A percentile compares a stretch with the other conserved stretches of the same genome.
phyloP scores from a whole-genome alignment of 441 rosid species.

The Gossypium gossypioides region DNA sequence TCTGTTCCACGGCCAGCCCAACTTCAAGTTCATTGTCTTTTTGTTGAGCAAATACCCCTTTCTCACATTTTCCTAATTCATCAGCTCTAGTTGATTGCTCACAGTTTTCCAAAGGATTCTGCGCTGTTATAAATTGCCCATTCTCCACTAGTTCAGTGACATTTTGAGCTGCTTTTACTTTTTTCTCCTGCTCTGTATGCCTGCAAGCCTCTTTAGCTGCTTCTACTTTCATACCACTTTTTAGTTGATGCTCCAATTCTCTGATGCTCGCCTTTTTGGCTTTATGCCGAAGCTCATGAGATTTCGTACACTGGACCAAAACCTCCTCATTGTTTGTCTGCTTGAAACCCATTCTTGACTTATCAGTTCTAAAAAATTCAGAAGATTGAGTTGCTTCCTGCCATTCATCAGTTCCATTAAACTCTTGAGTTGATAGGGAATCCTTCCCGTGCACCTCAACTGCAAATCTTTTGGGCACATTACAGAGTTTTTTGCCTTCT shows the following conservation, averaged over 20 bases:
- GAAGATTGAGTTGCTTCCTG: constrained; percentile 61
- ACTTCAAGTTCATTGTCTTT: constrained; percentile 23
- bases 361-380: constrained; percentile 51
- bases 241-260: constrained; percentile 27
- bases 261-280: constrained; percentile 25
- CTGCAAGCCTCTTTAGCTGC: constrained; percentile 19
- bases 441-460: constrained; percentile 36
- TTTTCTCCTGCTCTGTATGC: constrained; percentile 18
- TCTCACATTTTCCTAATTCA: constrained; percentile 25
- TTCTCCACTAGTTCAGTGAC: constrained; percentile 21
- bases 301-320: constrained; percentile 15
- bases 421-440: constrained; percentile 37
- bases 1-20: constrained; percentile 26
- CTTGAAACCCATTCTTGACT: constrained; percentile 33
- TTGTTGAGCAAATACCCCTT: constrained; percentile 23
- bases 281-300: constrained; percentile 32
- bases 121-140: constrained; percentile 19
- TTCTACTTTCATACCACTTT: constrained; percentile 20
- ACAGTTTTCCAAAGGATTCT: constrained; percentile 20
- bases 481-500: constrained; percentile 20
- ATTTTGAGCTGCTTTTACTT: constrained; percentile 23
- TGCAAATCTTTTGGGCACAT: constrained; percentile 20
- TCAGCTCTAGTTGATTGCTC: constrained; percentile 21
- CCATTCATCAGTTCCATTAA: constrained; percentile 47
- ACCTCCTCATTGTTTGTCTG: constrained; percentile 29